Evolutionary conservation across 805 yeast species (phyloP).

Genomic region (Lachancea nothofagi): DNA sequence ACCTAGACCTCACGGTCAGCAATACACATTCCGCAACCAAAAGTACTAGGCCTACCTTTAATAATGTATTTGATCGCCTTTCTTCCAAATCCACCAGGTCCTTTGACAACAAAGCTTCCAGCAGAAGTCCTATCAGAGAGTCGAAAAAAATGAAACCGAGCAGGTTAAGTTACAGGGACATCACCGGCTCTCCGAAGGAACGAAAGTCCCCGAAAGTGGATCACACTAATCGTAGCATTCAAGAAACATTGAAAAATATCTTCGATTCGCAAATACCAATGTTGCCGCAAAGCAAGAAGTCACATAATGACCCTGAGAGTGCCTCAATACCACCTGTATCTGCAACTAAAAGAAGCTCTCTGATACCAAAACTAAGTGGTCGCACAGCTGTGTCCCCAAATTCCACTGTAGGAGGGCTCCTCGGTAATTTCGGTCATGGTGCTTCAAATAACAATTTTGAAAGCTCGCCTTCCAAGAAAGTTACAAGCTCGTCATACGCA

Average conservation of each 20-base stretch:
- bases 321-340: neutral
- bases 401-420: neutral
- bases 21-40: neutral
- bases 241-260: slow-evolving; percentile 28
- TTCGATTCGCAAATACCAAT: slow-evolving; percentile 16
- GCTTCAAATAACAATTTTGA: neutral
- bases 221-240: slow-evolving; percentile 20
- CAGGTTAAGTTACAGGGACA: slow-evolving; percentile 16
- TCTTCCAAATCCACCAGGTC: slow-evolving; percentile 29
- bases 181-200: slow-evolving; percentile 29
- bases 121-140: slow-evolving; percentile 9
- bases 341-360: slow-evolving; percentile 9
- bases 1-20: neutral
- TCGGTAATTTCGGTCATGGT: neutral
- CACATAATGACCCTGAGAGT: neutral
- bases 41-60: neutral
- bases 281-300: slow-evolving; percentile 2
- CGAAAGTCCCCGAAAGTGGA: slow-evolving; percentile 17
- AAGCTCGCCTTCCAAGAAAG: neutral
- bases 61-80: slow-evolving; percentile 30
- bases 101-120: slow-evolving; percentile 24
- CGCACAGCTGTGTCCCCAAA: slow-evolving; percentile 6
- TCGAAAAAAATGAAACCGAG: neutral
- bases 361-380: slow-evolving; percentile 14
- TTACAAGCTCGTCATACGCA: neutral